These are phyloP conservation scores for Fusarium secorum DNA, from an alignment of 2,329 filamentous ascomycete genomes.

Conservation along the genomic window DNA sequence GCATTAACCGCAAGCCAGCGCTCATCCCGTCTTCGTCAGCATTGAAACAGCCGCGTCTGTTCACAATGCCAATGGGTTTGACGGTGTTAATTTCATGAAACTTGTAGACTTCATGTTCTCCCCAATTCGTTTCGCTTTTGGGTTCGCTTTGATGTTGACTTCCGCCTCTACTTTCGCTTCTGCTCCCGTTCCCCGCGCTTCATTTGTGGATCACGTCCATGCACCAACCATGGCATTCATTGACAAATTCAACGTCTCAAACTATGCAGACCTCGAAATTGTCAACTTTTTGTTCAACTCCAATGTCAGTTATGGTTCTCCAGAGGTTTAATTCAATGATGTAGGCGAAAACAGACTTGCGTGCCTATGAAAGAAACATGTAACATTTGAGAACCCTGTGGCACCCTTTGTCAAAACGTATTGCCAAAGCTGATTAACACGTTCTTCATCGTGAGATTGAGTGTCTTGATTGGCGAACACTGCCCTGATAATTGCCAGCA, in stretches of 20 bases:
- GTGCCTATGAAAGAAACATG: slow-evolving; percentile 1
- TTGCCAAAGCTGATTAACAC: not conserved
- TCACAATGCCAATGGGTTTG: not conserved
- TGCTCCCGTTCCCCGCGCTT: not conserved
- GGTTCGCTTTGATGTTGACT: not conserved
- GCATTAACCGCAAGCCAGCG: slow-evolving; percentile 35
- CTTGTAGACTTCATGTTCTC: not conserved
- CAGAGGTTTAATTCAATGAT: not conserved
- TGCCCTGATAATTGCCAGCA: not conserved
- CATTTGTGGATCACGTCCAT: slow-evolving; percentile 14
- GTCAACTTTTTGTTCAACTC: not conserved
- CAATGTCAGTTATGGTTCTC: too few species aligned
- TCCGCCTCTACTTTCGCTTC: not conserved
- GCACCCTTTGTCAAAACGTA: not conserved
- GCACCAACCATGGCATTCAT: not conserved
- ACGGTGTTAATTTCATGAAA: not conserved
- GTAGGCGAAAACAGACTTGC: not conserved
- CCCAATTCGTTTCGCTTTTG: not conserved
- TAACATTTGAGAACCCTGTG: not conserved
- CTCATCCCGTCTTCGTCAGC: not conserved
- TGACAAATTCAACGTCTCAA: not conserved
- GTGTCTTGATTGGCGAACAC: not conserved
- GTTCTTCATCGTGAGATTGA: not conserved
- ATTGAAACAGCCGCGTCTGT: not conserved
- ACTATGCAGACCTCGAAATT: not conserved